Evolutionary conservation across 176 grass and related monocot species (phyloP).

Genomic region (Carex cristatella): DNA sequence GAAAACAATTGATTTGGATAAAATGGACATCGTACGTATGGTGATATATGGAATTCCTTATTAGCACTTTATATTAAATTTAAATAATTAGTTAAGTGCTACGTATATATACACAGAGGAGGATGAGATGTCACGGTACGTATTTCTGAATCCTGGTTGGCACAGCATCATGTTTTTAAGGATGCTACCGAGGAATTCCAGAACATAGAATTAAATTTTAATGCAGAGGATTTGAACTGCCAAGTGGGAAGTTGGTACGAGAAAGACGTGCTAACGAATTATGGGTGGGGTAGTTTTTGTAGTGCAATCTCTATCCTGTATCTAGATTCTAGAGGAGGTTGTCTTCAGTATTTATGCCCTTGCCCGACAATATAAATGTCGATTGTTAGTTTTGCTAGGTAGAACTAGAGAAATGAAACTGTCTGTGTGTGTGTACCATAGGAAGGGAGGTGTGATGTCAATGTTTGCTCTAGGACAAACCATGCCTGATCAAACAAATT

Average conservation of each 20-base stretch:
- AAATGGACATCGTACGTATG: background rate
- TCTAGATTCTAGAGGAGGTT: background rate
- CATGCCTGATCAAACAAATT: background rate
- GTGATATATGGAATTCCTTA: background rate
- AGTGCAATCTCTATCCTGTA: conserved; percentile 10
- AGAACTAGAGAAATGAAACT: background rate
- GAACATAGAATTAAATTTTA: background rate
- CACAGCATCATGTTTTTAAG: background rate
- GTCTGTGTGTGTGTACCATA: background rate
- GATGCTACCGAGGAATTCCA: background rate
- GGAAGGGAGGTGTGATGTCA: conserved; percentile 8
- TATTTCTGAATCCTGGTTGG: background rate
- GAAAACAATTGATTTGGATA: background rate
- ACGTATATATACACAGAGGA: background rate
- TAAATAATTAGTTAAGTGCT: background rate
- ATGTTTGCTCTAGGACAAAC: conserved; percentile 10
- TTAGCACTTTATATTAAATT: background rate
- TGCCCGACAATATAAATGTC: conserved; percentile 15
- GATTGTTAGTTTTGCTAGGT: conserved; percentile 20
- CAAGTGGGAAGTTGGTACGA: conserved; percentile 20
- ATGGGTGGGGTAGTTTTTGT: background rate
- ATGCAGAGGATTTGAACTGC: background rate
- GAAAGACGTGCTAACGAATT: conserved; percentile 26
- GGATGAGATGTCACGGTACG: background rate
- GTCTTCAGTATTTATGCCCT: conserved; percentile 1